These are phyloP conservation scores for Populus davidiana DNA, from an alignment of 345 rosid species.

Conservation along the genomic window DNA sequence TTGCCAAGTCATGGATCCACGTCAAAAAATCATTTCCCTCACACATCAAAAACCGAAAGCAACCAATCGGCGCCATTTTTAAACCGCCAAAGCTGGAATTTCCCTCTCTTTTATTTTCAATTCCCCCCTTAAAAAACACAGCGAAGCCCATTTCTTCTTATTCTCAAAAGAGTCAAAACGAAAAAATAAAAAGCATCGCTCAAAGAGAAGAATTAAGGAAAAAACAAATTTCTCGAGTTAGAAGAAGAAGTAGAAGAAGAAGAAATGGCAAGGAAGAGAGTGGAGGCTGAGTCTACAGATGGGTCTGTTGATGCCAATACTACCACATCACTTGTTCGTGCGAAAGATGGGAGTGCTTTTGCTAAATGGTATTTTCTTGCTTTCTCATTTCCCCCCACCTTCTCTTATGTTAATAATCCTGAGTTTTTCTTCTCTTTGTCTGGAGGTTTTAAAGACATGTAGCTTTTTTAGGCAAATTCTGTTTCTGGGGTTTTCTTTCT, in stretches of 20 bases:
- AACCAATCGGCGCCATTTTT: neutral
- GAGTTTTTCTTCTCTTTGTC: neutral
- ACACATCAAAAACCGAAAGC: neutral
- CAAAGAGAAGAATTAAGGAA: no score
- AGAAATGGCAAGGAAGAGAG: conserved; percentile 61
- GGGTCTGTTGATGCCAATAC: neutral
- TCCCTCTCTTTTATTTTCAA: neutral
- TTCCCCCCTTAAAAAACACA: neutral
- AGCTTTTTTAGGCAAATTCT: neutral
- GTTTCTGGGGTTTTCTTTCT: no score
- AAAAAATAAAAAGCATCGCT: no score
- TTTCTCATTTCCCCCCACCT: neutral
- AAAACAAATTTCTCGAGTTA: neutral
- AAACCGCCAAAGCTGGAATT: neutral
- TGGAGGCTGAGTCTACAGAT: conserved; percentile 46
- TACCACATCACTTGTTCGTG: conserved; percentile 54
- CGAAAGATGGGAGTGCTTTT: conserved; percentile 84
- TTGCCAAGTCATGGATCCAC: neutral
- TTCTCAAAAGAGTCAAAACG: no score
- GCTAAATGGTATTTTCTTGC: conserved; percentile 51
- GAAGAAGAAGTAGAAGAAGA: no score
- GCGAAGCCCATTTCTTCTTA: neutral
- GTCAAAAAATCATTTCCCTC: neutral
- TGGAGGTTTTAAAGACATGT: neutral
- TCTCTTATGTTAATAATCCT: neutral